phyloP scores from a whole-genome alignment of 805 yeast genomes.

The Nakazawaea wyomingensis region DNA sequence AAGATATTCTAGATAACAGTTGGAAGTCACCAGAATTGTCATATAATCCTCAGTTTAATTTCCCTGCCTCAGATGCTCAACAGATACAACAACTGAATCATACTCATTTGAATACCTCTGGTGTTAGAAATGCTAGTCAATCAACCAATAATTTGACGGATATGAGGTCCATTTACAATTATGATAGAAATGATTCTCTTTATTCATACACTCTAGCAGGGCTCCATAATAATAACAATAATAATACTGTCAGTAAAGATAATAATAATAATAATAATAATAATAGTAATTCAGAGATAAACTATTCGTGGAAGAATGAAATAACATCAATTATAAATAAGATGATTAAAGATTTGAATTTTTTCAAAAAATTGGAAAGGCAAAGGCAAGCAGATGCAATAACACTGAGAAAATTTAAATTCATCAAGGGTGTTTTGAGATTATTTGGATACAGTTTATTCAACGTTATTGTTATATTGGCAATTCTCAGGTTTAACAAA shows the following conservation, averaged over 20 bases:
- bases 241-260: constrained; percentile 10
- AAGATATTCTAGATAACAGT: neutral
- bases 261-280: constrained; percentile 18
- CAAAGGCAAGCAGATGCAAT: neutral
- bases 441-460: constrained; percentile 2
- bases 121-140: neutral
- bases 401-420: neutral
- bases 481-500: constrained; percentile 5
- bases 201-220: constrained; percentile 4
- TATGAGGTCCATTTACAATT: constrained; percentile 5
- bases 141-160: constrained; percentile 3
- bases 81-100: neutral
- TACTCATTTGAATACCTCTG: neutral
- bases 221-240: constrained; percentile 9
- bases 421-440: neutral
- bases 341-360: constrained; percentile 35
- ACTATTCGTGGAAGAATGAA: constrained; percentile 46
- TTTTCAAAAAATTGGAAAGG: constrained; percentile 13
- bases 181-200: constrained; percentile 5
- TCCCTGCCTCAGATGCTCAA: neutral
- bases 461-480: neutral
- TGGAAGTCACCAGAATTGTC: constrained; percentile 13
- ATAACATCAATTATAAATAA: constrained; percentile 41
- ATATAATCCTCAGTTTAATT: constrained; percentile 11
- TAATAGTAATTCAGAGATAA: constrained; percentile 38